These are phyloP conservation scores for Aspergillus costaricaensis DNA, from an alignment of 2,329 filamentous ascomycete genomes.

Conservation along the genomic window DNA sequence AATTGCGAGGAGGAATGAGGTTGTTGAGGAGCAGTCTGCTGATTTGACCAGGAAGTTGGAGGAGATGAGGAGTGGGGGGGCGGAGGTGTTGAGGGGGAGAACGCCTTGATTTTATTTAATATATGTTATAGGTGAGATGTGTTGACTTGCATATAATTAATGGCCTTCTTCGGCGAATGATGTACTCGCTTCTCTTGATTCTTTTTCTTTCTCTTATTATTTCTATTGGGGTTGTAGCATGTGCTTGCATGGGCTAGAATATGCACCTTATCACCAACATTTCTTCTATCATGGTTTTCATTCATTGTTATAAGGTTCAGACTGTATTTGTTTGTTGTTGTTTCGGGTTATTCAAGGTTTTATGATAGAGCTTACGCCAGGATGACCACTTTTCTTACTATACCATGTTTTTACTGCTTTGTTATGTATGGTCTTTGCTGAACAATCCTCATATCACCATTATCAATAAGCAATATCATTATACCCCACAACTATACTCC, in stretches of 20 bases:
- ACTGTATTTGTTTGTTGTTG: neutral
- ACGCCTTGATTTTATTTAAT: conserved; percentile 23
- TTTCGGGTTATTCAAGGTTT: neutral
- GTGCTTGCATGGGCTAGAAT: no score
- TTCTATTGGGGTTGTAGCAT: no score
- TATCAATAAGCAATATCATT: conserved; percentile 10
- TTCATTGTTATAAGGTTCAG: neutral
- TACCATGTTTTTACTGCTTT: neutral
- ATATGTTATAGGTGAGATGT: neutral
- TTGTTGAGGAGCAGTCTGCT: conserved; percentile 52
- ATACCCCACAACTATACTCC: conserved; percentile 7
- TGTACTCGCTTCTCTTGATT: no score
- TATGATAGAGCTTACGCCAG: neutral
- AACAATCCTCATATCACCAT: neutral
- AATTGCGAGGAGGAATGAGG: conserved; percentile 55
- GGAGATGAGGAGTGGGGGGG: conserved; percentile 58
- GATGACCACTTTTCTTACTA: neutral
- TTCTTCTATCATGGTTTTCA: neutral
- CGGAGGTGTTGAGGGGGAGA: conserved; percentile 52
- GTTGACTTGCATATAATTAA: no score
- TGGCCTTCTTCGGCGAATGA: no score
- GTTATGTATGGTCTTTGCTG: neutral
- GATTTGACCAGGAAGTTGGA: conserved; percentile 53
- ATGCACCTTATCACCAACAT: no score
- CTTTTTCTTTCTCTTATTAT: no score